These are phyloP conservation scores for Fragilaria radians DNA, from an alignment of 108 stramenopile genomes.

Conservation along the genomic window DNA sequence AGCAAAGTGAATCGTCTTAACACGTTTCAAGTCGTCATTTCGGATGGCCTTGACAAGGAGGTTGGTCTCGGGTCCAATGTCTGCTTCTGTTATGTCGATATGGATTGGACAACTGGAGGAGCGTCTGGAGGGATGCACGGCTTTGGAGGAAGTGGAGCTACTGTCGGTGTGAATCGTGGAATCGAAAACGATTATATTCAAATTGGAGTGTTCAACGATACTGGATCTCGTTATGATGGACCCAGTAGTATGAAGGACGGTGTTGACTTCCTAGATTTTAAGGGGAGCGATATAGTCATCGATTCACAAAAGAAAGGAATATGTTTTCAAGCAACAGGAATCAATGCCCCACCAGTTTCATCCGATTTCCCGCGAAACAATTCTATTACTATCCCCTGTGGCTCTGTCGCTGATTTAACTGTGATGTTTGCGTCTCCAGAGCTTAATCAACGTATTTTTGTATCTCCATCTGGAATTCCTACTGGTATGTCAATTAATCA, in stretches of 20 bases:
- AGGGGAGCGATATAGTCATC: too few relatives aligned
- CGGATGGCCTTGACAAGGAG: not conserved
- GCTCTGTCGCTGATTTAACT: too few relatives aligned
- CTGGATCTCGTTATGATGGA: not conserved
- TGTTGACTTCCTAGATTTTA: not conserved
- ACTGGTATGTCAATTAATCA: too few relatives aligned
- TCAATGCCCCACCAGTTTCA: too few relatives aligned
- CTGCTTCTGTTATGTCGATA: constrained; percentile 6
- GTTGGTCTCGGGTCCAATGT: constrained; percentile 2
- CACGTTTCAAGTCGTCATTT: constrained; percentile 4
- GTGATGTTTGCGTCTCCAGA: too few relatives aligned
- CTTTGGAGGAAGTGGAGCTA: constrained; percentile 4
- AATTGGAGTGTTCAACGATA: not conserved
- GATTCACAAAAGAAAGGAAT: too few relatives aligned
- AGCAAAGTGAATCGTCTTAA: too few relatives aligned
- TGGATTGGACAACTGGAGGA: constrained; percentile 5
- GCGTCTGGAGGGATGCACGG: not conserved
- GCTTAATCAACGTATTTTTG: too few relatives aligned
- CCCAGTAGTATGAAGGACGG: not conserved
- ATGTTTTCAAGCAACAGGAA: too few relatives aligned
- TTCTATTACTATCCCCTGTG: too few relatives aligned
- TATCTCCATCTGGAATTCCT: too few relatives aligned
- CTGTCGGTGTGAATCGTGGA: constrained; percentile 2
- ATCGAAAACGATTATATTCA: not conserved
- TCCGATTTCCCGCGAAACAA: too few relatives aligned